A percentile compares a stretch with the other conserved stretches of the same genome.
phyloP scores from a whole-genome alignment of 2,329 filamentous ascomycete species.

The Aspergillus neotritici region DNA sequence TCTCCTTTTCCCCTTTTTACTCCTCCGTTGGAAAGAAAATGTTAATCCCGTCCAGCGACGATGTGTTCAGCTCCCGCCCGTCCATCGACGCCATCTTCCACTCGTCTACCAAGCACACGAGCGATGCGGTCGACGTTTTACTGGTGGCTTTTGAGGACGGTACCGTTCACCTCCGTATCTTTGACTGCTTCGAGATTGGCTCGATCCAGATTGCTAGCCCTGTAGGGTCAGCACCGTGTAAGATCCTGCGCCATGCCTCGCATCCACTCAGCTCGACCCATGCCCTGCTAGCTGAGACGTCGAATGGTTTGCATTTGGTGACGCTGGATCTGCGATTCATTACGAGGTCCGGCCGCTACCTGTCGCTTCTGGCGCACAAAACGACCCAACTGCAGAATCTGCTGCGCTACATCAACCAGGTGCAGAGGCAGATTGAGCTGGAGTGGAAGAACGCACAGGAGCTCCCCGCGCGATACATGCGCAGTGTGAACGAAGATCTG shows the following conservation, averaged over 20 bases:
- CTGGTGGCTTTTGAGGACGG: conserved; percentile 67
- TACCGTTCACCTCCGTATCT: conserved; percentile 70
- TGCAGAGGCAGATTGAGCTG: conserved; percentile 68
- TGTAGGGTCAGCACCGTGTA: conserved; percentile 34
- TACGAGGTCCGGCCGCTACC: conserved; percentile 64
- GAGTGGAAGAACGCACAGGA: conserved; percentile 82
- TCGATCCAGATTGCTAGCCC: conserved; percentile 40
- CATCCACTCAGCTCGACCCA: conserved; percentile 73
- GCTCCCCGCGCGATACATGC: conserved; percentile 70
- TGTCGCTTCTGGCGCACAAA: conserved; percentile 79
- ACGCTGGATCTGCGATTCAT: conserved; percentile 82
- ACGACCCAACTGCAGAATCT: conserved; percentile 83
- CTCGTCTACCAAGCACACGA: conserved; percentile 56
- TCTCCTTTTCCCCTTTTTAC: neutral
- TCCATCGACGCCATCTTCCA: conserved; percentile 67
- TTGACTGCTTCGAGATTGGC: conserved; percentile 78
- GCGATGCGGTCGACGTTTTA: conserved; percentile 73
- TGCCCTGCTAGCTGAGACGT: conserved; percentile 54
- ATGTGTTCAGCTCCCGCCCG: conserved; percentile 63
- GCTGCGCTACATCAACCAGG: conserved; percentile 75
- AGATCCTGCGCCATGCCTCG: conserved; percentile 58
- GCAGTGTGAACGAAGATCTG: conserved; percentile 70
- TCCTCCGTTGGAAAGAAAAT: conserved; percentile 9
- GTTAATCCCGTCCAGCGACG: conserved; percentile 32
- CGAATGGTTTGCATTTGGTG: conserved; percentile 53